phyloP scores from a whole-genome alignment of 306 rosid species.

The Sophora flavescens region DNA sequence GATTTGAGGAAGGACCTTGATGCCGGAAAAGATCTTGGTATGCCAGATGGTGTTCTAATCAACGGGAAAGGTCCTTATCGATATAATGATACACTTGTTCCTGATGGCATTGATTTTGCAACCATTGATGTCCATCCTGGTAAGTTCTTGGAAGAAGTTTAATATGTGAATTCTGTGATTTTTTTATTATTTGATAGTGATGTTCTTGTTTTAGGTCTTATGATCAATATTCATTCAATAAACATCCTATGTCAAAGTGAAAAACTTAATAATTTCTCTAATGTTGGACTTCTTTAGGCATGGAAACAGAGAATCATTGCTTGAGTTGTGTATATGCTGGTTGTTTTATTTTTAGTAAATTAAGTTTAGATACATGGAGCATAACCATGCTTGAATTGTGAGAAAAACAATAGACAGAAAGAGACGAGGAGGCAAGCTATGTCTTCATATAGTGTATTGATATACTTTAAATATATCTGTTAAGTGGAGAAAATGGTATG shows the following conservation, averaged over 20 bases:
- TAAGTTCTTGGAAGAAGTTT: constrained; percentile 40
- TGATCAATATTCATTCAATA: background rate
- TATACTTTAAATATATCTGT: background rate
- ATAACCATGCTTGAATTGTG: constrained; percentile 10
- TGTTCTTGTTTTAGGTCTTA: constrained; percentile 14
- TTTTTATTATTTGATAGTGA: background rate
- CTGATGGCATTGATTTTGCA: constrained; percentile 81
- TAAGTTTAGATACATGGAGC: constrained; percentile 14
- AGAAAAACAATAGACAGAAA: constrained; percentile 28
- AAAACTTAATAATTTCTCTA: constrained; percentile 12
- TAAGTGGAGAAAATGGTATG: background rate
- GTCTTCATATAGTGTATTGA: background rate
- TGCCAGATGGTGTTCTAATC: constrained; percentile 95
- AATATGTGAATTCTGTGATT: constrained; percentile 5
- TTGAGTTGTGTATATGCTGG: background rate
- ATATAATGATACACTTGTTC: constrained; percentile 86
- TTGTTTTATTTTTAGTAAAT: constrained; percentile 8
- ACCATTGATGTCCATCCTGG: constrained; percentile 85
- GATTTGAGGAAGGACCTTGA: constrained; percentile 84
- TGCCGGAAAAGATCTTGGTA: constrained; percentile 92
- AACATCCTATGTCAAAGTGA: constrained; percentile 7
- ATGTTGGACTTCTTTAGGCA: constrained; percentile 1
- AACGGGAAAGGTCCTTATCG: constrained; percentile 96
- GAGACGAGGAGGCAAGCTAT: background rate
- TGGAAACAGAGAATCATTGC: constrained; percentile 21